Percentiles rank a stretch among this genome's conserved stretches.
phyloP scores from a whole-genome alignment of 805 yeast genomes.

The Starmera amethionina region DNA sequence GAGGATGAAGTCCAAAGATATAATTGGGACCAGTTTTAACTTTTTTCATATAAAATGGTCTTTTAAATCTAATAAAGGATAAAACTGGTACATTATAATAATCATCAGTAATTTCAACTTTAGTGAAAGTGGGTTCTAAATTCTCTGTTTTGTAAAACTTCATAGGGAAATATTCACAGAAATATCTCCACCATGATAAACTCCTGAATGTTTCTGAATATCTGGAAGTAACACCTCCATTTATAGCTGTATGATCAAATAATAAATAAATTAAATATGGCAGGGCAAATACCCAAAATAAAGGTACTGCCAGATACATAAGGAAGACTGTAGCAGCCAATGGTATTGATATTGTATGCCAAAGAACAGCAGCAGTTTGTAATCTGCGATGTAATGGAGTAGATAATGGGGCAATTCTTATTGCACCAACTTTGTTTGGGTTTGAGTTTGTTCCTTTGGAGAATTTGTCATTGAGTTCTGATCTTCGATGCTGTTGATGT shows the following conservation, averaged over 20 bases:
- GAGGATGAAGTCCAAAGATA: slow-evolving; percentile 92
- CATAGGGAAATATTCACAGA: slow-evolving; percentile 76
- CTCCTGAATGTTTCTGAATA: slow-evolving; percentile 48
- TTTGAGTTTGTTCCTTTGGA: slow-evolving; percentile 25
- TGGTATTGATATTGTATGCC: slow-evolving; percentile 70
- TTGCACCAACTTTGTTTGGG: background rate
- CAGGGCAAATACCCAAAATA: slow-evolving; percentile 57
- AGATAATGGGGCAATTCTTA: slow-evolving; percentile 38
- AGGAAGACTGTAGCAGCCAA: slow-evolving; percentile 44
- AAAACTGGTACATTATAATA: slow-evolving; percentile 6
- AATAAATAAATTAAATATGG: slow-evolving; percentile 55
- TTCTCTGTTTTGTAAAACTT: slow-evolving; percentile 55
- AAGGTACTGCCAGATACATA: slow-evolving; percentile 45
- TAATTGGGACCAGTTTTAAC: slow-evolving; percentile 59
- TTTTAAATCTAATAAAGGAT: slow-evolving; percentile 5
- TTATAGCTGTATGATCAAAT: slow-evolving; percentile 58
- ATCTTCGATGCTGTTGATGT: no score
- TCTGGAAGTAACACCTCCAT: slow-evolving; percentile 58
- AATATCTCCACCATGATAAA: slow-evolving; percentile 55
- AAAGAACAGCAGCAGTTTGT: slow-evolving; percentile 58
- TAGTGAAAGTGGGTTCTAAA: slow-evolving; percentile 62
- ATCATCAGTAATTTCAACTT: slow-evolving; percentile 16
- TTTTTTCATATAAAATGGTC: slow-evolving; percentile 18
- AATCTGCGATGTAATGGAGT: slow-evolving; percentile 49
- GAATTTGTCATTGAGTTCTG: background rate